Evolutionary conservation across 129 eudicot species (phyloP).

Genomic region (Helichrysum umbraculigerum): DNA sequence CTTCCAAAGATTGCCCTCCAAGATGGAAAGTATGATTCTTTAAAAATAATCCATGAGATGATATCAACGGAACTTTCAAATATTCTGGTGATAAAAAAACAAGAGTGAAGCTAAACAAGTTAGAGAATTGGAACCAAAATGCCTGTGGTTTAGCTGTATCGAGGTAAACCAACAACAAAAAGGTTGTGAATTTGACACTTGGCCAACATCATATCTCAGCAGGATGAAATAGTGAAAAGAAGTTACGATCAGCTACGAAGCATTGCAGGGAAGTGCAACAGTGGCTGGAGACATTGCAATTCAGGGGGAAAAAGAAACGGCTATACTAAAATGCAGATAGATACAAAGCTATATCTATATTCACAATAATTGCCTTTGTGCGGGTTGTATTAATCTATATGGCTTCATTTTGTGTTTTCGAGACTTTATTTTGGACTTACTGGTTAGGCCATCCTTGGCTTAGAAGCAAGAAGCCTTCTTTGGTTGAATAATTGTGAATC

Average conservation of each 20-base stretch:
- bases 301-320: slow-evolving; percentile 74
- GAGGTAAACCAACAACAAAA: no score
- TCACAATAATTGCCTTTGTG: slow-evolving; percentile 14
- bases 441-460: slow-evolving; percentile 84
- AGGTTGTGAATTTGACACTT: slow-evolving; percentile 58
- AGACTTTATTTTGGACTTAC: slow-evolving; percentile 46
- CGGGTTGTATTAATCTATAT: slow-evolving; percentile 53
- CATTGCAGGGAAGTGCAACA: slow-evolving; percentile 59
- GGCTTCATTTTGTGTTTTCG: slow-evolving; percentile 64
- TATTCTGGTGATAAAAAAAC: no score
- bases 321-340: slow-evolving; percentile 67
- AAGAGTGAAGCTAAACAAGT: no score
- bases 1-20: no score
- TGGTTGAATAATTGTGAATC: slow-evolving; percentile 38
- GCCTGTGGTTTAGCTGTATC: no score
- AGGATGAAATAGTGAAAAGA: slow-evolving; percentile 48
- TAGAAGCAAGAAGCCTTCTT: slow-evolving; percentile 61
- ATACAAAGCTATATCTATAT: slow-evolving; percentile 53
- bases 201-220: slow-evolving; percentile 43
- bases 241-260: slow-evolving; percentile 76
- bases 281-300: slow-evolving; percentile 73
- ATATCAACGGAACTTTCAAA: no score
- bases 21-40: no score
- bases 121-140: no score
- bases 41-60: no score